Base-by-base conservation (phyloP, 1,284 basidiomycete genomes). In the Ustilago hordei region DNA sequence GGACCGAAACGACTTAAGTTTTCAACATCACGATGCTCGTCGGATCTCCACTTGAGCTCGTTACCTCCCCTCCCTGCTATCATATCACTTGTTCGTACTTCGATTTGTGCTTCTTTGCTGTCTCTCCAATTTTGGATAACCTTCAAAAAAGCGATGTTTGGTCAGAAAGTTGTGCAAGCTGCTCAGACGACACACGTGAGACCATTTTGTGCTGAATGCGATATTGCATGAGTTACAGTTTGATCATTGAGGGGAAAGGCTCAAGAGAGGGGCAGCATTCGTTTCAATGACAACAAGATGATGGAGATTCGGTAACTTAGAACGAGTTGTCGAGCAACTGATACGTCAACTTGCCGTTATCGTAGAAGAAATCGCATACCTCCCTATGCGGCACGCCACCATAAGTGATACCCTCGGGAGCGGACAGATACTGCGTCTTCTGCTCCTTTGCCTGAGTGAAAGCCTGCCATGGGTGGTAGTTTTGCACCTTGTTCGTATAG, bases 401-500 rank as follows among this genome's bases (percentile, higher is more conserved):
- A 3, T 55, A 17, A n/a, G 28, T 63, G 13, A 70, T 59, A 1
- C 74, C 69, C 11, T 57, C 13, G 0, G 63, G 60, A 12, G 73
- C 64, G 1, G 69, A 71, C 31, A 71, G 36, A 28, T 62, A 62
- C 62, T 70, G 68, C 32, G 68, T 71, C 38, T 60, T 64, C 2
- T 55, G 12, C 12, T 34, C 48, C n/a, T 12, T 19, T 1, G 17
- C 11, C 4, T 45, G 9, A 1, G 28, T 23, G 60, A 59, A 76
- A 1, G 55, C 48, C 13, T 66, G 41, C 75, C 75, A 77, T 2
- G 52, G 38, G 48, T 69, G 54, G 35, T 31, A n/a, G 28, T 31
- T n/a, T 53, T 63, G 56, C 9, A 72, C 70, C 34, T 69, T 58
- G 3, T 55, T 35, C n/a, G 75, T 77, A 28, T 73, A 69, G n/a